Evolutionary conservation across 768 basidiomycete species (phyloP), one percentile per base, ranked within the genome.

Genomic region (Clavaria fumosa): DNA sequence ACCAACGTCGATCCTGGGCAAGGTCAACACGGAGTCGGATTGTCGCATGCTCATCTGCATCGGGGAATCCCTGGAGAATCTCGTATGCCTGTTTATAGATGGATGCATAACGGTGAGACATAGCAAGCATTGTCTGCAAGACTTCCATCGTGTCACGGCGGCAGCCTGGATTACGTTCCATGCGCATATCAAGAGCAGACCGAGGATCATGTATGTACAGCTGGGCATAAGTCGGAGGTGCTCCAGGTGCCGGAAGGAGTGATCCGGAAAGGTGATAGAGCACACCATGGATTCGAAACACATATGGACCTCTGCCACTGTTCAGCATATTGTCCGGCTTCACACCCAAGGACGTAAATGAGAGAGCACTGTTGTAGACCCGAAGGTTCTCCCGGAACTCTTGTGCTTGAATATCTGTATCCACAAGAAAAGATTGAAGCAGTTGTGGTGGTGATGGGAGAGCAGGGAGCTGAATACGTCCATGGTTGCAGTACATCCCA

Each of bases 281-380:
- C n/a, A 47, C 31, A 0, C 55, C 57, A 38, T 55, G 53, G 18
- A 61, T 50, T 3, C 34, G 31, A 41, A 55, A 57, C 4, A 47
- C 37, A 14, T 44, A 52, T 4, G 51, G 48, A 0, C 56, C 57
- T 36, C 39, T 27, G 12, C 46, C 48, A 20, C 37, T 9, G 21
- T 49, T 49, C 17, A 50, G 30, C 2, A 32, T 32, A 11, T 52
- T 38, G 35, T 63, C 57, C 17, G 57, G 39, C 1, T 46, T 42
- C 6, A 57, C 59, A 9, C 54, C 55, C 1, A 64, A 34, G 2
- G 63, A 65, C 0, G 60, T 62, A 42, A 64, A 66, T 4, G 60
- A 53, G 33, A 66, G 48, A 2, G 63, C 55, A 21, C 45, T 38
- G 43, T 66, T 64, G 40, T 64, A 63, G 37, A 51, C 50, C 15